Evolutionary conservation across 768 basidiomycete species (phyloP).

Genomic region (Roridomyces roridus): DNA sequence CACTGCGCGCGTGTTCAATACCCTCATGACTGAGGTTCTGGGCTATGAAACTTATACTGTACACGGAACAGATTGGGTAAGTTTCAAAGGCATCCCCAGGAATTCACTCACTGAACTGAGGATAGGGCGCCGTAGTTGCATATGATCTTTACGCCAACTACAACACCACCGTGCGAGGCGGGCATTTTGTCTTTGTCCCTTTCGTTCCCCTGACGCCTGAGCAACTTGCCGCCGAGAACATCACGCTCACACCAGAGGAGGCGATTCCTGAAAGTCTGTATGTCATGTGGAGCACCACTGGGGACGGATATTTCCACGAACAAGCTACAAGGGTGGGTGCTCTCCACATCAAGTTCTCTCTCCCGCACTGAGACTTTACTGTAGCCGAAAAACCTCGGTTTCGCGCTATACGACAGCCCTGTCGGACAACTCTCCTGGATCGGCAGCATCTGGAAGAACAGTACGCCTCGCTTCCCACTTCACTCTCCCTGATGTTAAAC

Average conservation of each 20-base stretch:
- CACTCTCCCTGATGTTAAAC: neutral
- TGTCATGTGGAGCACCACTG: neutral
- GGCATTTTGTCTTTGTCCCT: slow-evolving; percentile 19
- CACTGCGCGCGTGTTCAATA: slow-evolving; percentile 32
- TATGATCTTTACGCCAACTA: slow-evolving; percentile 12
- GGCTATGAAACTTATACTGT: slow-evolving; percentile 30
- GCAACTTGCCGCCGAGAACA: slow-evolving; percentile 1
- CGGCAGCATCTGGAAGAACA: slow-evolving; percentile 26
- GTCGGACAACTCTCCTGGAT: slow-evolving; percentile 32
- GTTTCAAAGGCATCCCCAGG: no score
- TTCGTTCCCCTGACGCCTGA: slow-evolving; percentile 10
- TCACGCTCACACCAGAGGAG: slow-evolving; percentile 1
- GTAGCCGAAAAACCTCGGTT: slow-evolving; percentile 29
- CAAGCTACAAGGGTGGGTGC: neutral
- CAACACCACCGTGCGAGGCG: slow-evolving; percentile 9
- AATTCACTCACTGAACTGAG: no score
- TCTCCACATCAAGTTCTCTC: neutral
- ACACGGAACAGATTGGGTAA: slow-evolving; percentile 32
- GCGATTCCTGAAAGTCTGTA: neutral
- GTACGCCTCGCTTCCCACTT: slow-evolving; percentile 1
- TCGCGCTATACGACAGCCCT: slow-evolving; percentile 29
- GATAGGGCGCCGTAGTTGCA: neutral
- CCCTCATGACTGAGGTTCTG: slow-evolving; percentile 33
- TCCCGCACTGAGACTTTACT: neutral
- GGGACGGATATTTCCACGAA: neutral